Conservation (phyloP, 2,329 filamentous ascomycete species). For the Penicillium capsulatum region DNA sequence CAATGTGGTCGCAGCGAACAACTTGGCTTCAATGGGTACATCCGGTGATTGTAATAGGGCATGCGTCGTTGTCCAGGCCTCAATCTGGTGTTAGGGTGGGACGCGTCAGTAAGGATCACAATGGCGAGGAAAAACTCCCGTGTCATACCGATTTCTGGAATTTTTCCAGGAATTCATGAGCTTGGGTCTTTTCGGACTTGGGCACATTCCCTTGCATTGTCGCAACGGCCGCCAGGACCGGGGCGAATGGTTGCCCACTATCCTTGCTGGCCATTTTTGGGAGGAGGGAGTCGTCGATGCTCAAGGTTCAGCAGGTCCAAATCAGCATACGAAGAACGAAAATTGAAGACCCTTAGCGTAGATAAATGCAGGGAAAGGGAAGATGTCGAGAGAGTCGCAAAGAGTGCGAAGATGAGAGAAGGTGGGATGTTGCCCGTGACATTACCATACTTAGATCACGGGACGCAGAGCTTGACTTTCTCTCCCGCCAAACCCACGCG, state of each 20-base stretch:
- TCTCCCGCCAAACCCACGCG: slow-evolving; percentile 5
- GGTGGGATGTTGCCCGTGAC: slow-evolving; percentile 25
- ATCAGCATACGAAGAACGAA: neutral
- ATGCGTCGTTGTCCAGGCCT: slow-evolving; percentile 87
- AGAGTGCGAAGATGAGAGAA: slow-evolving; percentile 13
- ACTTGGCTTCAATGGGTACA: slow-evolving; percentile 75
- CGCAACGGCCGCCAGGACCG: slow-evolving; percentile 80
- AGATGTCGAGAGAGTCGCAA: slow-evolving; percentile 8
- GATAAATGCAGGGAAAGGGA: slow-evolving; percentile 1
- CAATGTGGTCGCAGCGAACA: slow-evolving; percentile 94
- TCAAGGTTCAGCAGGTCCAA: neutral
- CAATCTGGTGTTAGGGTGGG: slow-evolving; percentile 54
- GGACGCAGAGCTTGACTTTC: slow-evolving; percentile 23
- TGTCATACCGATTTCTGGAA: slow-evolving; percentile 92
- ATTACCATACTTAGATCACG: slow-evolving; percentile 22
- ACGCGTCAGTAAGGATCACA: slow-evolving; percentile 12
- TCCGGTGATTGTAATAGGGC: slow-evolving; percentile 74
- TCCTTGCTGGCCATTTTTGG: slow-evolving; percentile 63
- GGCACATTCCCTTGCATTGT: slow-evolving; percentile 85
- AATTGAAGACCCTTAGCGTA: neutral
- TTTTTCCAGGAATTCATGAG: slow-evolving; percentile 83
- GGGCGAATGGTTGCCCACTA: slow-evolving; percentile 70
- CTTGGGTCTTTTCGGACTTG: slow-evolving; percentile 78
- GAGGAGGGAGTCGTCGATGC: slow-evolving; percentile 2
- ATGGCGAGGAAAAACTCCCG: neutral